Percentiles rank a stretch among this genome's conserved stretches.
These are phyloP conservation scores for Hanseniaspora vineae DNA, from an alignment of 805 yeast species.

Conservation along the genomic window DNA sequence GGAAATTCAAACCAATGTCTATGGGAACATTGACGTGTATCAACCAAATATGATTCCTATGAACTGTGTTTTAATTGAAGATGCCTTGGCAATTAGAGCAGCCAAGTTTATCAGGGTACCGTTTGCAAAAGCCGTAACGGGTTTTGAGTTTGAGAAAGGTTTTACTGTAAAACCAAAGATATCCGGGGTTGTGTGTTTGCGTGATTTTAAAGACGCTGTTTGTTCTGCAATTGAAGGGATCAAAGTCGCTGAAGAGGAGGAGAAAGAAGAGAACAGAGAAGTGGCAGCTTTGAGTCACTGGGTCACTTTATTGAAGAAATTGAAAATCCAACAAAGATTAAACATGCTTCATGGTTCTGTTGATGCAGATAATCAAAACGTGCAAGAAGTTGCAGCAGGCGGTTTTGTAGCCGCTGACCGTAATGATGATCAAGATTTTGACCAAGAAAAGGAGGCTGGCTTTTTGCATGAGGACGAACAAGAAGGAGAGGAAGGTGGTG, in stretches of 20 bases:
- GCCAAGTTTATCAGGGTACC: conserved; percentile 60
- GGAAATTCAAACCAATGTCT: conserved; percentile 57
- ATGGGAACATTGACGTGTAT: conserved; percentile 75
- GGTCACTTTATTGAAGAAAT: conserved; percentile 23
- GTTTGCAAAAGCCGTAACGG: conserved; percentile 77
- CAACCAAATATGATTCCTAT: conserved; percentile 70
- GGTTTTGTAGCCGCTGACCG: conserved; percentile 1
- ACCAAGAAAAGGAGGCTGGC: not conserved
- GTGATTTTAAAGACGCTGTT: conserved; percentile 31
- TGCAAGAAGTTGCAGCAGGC: not conserved
- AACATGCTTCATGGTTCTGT: conserved; percentile 33
- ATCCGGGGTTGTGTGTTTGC: conserved; percentile 66
- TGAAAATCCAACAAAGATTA: conserved; percentile 24
- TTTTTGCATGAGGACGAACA: not conserved
- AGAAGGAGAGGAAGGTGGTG: not conserved
- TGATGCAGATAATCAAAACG: not conserved
- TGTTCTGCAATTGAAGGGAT: conserved; percentile 18
- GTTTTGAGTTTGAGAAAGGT: conserved; percentile 57
- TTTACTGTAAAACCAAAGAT: conserved; percentile 46
- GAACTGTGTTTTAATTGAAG: conserved; percentile 52
- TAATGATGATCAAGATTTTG: not conserved
- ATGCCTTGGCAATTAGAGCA: conserved; percentile 50
- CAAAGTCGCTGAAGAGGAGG: conserved; percentile 21
- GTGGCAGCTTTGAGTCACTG: conserved; percentile 32
- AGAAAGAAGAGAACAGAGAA: conserved; percentile 28